Evolutionary conservation across 2,329 filamentous ascomycete species (phyloP), one percentile per base, ranked within the genome.

Genomic region (Exophiala xenobiotica): DNA sequence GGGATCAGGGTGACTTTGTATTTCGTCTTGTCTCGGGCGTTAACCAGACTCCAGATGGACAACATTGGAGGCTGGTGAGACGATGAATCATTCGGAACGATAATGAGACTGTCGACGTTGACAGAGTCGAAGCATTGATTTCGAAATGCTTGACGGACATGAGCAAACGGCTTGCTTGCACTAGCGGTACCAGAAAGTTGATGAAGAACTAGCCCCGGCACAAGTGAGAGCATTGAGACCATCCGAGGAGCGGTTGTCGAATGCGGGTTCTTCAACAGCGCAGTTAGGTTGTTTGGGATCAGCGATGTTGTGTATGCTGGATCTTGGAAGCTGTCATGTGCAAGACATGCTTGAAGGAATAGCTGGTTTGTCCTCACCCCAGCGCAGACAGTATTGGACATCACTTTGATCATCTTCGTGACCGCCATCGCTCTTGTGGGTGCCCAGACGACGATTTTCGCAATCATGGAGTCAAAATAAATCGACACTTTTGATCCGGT

Each of bases 361-460:
- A 64, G 56, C 37, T 67, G 65, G 42, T 68, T 68, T 2, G 65
- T 68, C 27, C 60, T 64, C 52, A 88, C 87, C 71, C 88, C 86
- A 79, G 88, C 86, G 62, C 88, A 88, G 69, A 82, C 66, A 1
- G 68, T 71, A 11, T 69, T 52, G 0, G 65, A 60, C 1, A 73
- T 59, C 1, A 68, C 61, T 3, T 59, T 52, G 4, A 38, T 58
- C 66, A 71, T 70, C 40, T 68, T 70, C 24, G 65, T 57, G 11
- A 71, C 67, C 0, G 71, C 70, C 9, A 67, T 44, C 0, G 60
- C 46, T 9, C 70, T 58, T 1, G 64, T 72, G 4, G 70, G 68
- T 1, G 72, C 72, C 62, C 71, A 74, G 4, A 76, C 68, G 4
- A 77, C 67, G 8, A 76, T 63, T 54, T 77, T 77, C 6, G 72